Conservation (phyloP, 2,329 filamentous ascomycete species). For the Fusarium pseudocircinatum region DNA sequence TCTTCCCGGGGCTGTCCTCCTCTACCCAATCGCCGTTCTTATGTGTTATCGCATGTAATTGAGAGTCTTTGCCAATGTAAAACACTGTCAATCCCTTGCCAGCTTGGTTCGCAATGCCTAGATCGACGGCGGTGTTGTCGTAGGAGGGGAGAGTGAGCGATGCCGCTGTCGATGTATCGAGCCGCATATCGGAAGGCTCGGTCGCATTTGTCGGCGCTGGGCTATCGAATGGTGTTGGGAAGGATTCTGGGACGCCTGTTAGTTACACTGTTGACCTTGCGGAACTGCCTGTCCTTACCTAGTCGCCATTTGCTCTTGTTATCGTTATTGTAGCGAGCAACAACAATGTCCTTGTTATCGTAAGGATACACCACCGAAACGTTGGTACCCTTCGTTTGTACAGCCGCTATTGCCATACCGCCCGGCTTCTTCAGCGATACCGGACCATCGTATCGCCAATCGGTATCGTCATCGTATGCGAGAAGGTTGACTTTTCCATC, state of each 20-base stretch:
- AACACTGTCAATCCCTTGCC: not conserved
- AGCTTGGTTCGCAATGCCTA: not conserved
- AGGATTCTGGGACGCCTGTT: conserved; percentile 5
- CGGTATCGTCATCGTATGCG: conserved; percentile 36
- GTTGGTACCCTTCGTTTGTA: conserved; percentile 17
- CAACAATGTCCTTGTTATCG: conserved; percentile 21
- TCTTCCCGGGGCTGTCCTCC: not conserved
- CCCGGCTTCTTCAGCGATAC: conserved; percentile 14
- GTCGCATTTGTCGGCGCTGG: conserved; percentile 27
- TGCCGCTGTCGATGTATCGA: not conserved
- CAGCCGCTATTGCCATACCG: conserved; percentile 9
- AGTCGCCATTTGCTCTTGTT: conserved; percentile 24
- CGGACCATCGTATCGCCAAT: conserved; percentile 30
- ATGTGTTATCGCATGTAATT: not conserved
- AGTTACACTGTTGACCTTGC: not conserved
- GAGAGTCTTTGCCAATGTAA: conserved; percentile 17
- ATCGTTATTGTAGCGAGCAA: conserved; percentile 4
- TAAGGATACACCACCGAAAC: conserved; percentile 32
- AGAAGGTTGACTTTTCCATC: conserved; percentile 20
- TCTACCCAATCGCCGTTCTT: not conserved
- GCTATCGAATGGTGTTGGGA: conserved; percentile 23
- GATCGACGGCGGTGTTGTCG: not conserved
- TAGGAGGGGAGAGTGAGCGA: not conserved
- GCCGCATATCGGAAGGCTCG: conserved; percentile 4
- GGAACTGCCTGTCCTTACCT: not conserved